phyloP scores from a whole-genome alignment of 306 rosid species.

The Rosa lucieae region DNA sequence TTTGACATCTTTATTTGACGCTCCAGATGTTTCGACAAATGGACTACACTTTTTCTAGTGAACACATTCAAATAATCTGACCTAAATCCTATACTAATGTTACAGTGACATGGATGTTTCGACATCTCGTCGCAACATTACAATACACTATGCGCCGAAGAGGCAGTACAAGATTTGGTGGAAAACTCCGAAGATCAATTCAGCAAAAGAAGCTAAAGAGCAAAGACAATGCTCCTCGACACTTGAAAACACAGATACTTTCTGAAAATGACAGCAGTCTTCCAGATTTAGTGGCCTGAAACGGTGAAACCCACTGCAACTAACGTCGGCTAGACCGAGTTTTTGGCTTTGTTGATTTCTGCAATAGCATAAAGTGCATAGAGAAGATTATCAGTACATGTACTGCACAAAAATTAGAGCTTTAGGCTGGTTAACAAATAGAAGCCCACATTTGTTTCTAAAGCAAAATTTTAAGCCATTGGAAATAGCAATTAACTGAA shows the following conservation, averaged over 20 bases:
- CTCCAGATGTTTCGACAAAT: neutral
- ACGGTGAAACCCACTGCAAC: constrained; percentile 16
- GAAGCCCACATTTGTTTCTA: neutral
- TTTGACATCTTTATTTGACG: constrained; percentile 1
- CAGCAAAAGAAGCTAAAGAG: constrained; percentile 23
- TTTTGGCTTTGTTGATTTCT: constrained; percentile 79
- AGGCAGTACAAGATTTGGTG: constrained; percentile 14
- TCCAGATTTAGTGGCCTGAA: constrained; percentile 26
- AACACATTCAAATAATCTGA: neutral
- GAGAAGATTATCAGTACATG: constrained; percentile 19
- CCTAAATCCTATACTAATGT: constrained; percentile 32
- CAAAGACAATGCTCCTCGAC: constrained; percentile 21
- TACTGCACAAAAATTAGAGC: constrained; percentile 10
- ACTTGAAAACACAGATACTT: constrained; percentile 17
- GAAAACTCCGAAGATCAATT: constrained; percentile 15
- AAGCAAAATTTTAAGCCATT: neutral
- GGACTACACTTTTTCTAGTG: constrained; percentile 14
- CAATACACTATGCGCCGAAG: neutral
- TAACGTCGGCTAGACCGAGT: constrained; percentile 70
- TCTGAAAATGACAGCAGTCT: constrained; percentile 13
- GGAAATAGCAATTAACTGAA: neutral
- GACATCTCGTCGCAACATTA: constrained; percentile 10
- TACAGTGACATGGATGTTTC: constrained; percentile 31
- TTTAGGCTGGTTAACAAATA: constrained; percentile 4
- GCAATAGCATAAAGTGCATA: constrained; percentile 31